These are phyloP conservation scores for Phanerochaete sordida DNA, from an alignment of 768 basidiomycete species.

Conservation along the genomic window DNA sequence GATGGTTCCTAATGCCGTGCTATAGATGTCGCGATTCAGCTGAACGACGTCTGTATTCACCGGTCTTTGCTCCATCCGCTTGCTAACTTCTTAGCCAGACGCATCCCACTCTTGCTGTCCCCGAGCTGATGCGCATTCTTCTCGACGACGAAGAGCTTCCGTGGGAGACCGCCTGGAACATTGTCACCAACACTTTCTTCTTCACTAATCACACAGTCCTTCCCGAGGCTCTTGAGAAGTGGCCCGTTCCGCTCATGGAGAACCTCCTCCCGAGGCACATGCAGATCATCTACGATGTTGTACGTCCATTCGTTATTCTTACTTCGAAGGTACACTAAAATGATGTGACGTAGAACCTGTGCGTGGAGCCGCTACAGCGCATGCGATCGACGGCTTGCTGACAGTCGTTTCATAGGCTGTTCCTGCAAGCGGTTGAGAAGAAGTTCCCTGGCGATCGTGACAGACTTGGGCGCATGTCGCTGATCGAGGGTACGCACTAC, in stretches of 20 bases:
- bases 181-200: constrained; percentile 88
- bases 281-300: constrained; percentile 91
- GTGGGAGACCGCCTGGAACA: constrained; percentile 86
- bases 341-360: constrained; percentile 47
- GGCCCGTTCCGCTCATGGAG: constrained; percentile 86
- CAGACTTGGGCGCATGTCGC: constrained; percentile 77
- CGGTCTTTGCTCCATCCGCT: neutral
- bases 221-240: constrained; percentile 86
- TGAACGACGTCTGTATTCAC: constrained; percentile 72
- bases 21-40: constrained; percentile 83
- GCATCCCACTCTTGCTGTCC: constrained; percentile 92
- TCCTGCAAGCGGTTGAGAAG: constrained; percentile 84
- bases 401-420: constrained; percentile 37
- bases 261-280: constrained; percentile 85
- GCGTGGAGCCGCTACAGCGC: constrained; percentile 15
- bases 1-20: constrained; percentile 3
- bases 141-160: constrained; percentile 87
- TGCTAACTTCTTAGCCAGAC: constrained; percentile 45
- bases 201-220: constrained; percentile 96
- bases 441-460: constrained; percentile 88
- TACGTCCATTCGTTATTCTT: constrained; percentile 34
- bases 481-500: constrained; percentile 71
- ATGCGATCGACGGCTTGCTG: neutral
- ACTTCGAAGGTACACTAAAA: neutral
- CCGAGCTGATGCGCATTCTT: constrained; percentile 90